Percentiles rank a stretch among this genome's conserved stretches.
These are phyloP conservation scores for Choanephora cucurbitarum DNA, from an alignment of 371 early-diverging fungal genomes.

Conservation along the genomic window DNA sequence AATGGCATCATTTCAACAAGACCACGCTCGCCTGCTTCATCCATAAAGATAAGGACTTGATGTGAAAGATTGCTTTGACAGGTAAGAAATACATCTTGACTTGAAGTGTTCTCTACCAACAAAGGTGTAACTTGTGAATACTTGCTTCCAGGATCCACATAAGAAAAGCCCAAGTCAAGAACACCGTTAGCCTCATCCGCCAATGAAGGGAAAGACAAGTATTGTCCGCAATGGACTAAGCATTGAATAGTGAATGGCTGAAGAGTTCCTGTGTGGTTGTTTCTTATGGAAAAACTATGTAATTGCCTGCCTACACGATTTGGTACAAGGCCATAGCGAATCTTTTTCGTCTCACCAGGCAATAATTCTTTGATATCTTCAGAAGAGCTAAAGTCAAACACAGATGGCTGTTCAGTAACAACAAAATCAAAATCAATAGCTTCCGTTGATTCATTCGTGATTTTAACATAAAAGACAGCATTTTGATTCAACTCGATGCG, in stretches of 20 bases:
- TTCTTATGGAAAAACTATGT: slow-evolving; percentile 51
- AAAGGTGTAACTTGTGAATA: slow-evolving; percentile 78
- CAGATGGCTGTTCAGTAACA: slow-evolving; percentile 23
- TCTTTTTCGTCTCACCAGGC: slow-evolving; percentile 59
- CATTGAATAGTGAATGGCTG: slow-evolving; percentile 60
- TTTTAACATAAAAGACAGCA: slow-evolving; percentile 58
- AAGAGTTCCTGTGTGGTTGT: slow-evolving; percentile 30
- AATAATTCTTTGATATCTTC: slow-evolving; percentile 29
- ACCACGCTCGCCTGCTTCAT: slow-evolving; percentile 66
- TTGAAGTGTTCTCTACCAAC: slow-evolving; percentile 70
- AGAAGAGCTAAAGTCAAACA: slow-evolving; percentile 36
- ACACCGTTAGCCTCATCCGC: slow-evolving; percentile 58
- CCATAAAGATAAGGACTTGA: slow-evolving; percentile 81
- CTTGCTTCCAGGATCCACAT: slow-evolving; percentile 76
- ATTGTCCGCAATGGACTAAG: slow-evolving; percentile 58
- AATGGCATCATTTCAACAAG: slow-evolving; percentile 59
- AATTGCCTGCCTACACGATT: slow-evolving; percentile 55
- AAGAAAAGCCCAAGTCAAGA: slow-evolving; percentile 82
- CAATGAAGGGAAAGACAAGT: slow-evolving; percentile 68
- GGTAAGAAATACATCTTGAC: slow-evolving; percentile 64
- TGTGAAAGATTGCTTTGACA: slow-evolving; percentile 81
- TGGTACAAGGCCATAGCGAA: slow-evolving; percentile 63
- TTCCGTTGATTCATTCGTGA: slow-evolving; percentile 51
- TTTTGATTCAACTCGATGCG: slow-evolving; percentile 58
- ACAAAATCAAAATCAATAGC: slow-evolving; percentile 42